A percentile compares a stretch with the other conserved stretches of the same genome.
These are phyloP conservation scores for Monilinia fructicola DNA, from an alignment of 2,329 filamentous ascomycete species.

Conservation along the genomic window DNA sequence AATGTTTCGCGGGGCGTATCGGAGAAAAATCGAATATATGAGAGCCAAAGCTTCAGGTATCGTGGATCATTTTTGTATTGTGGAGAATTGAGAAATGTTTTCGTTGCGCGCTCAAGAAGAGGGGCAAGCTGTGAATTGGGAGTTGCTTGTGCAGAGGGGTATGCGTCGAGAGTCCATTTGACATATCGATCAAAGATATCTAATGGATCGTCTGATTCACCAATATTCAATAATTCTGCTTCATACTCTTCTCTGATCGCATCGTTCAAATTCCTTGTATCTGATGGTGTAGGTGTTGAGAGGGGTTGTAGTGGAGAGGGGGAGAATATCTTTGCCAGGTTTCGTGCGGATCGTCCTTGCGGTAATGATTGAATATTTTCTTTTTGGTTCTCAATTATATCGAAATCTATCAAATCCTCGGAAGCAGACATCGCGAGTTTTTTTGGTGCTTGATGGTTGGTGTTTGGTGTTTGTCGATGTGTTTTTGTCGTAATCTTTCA, in stretches of 20 bases:
- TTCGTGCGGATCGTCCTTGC: slow-evolving; percentile 82
- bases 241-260: slow-evolving; percentile 82
- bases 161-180: slow-evolving; percentile 93
- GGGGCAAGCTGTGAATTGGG: slow-evolving; percentile 85
- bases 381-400: slow-evolving; percentile 93
- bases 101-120: slow-evolving; percentile 89
- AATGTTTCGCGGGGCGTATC: slow-evolving; percentile 93
- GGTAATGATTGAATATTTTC: slow-evolving; percentile 96
- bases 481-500: neutral
- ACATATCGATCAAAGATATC: slow-evolving; percentile 97
- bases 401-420: slow-evolving; percentile 68
- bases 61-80: slow-evolving; percentile 95
- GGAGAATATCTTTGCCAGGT: slow-evolving; percentile 80
- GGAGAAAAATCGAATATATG: slow-evolving; percentile 90
- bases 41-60: slow-evolving; percentile 90
- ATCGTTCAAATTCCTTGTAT: slow-evolving; percentile 76
- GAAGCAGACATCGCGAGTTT: slow-evolving; percentile 46
- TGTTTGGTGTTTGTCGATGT: neutral
- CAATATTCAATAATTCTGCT: slow-evolving; percentile 71
- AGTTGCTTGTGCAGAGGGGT: slow-evolving; percentile 90
- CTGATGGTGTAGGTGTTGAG: slow-evolving; percentile 64
- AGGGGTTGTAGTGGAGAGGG: slow-evolving; percentile 59
- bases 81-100: slow-evolving; percentile 76
- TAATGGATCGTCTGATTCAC: slow-evolving; percentile 90
- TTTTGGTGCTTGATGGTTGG: neutral